Evolutionary conservation across 2,329 filamentous ascomycete species (phyloP), one percentile per base, ranked within the genome.

Genomic region (Paecilomyces fulvus): DNA sequence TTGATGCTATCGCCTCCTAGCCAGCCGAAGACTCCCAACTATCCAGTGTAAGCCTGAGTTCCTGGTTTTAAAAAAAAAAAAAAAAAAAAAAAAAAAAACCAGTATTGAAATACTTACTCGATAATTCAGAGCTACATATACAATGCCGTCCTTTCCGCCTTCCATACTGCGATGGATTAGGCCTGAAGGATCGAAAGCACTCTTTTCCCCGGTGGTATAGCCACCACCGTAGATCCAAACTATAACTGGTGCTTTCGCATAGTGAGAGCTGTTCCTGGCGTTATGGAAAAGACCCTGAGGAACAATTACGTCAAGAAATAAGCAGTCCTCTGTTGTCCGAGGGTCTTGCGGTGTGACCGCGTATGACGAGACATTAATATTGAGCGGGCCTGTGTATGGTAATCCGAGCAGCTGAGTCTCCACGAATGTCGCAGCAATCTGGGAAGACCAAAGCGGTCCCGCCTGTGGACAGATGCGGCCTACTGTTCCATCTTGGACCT

Each of bases 221-320:
- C 73, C 73, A 20, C 75, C 75, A 28, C 75, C 75, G 55, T 76
- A 72, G 20, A 77, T 73, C 48, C 37, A 70, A 65, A 54, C 67
- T 63, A 57, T 57, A 17, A 60, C 61, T 51, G 51, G 68, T 63
- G 54, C 69, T 65, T 25, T 52, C 43, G n/a, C 37, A 17, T 8
- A 20, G 37, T 8, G 6, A 8, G 14, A 17, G 14, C n/a, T 52
- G 5, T 49, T 49, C 21, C 9, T 8, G 2, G 20, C 17, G 14
- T 25, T 8, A 1, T 23, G 12, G 6, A 28, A 49, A 6, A 20
- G 14, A 25, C 7, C 30, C 49, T 37, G 61, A 1, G 63, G 63
- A 20, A 65, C 63, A 23, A 64, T 50, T 10, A 67, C 64, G 53
- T 67, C 64, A 5, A 67, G 55, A 54, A 67, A 67, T 10, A 67